These are phyloP conservation scores for Stromatinia cepivora DNA, from an alignment of 2,329 filamentous ascomycete species.

Conservation along the genomic window DNA sequence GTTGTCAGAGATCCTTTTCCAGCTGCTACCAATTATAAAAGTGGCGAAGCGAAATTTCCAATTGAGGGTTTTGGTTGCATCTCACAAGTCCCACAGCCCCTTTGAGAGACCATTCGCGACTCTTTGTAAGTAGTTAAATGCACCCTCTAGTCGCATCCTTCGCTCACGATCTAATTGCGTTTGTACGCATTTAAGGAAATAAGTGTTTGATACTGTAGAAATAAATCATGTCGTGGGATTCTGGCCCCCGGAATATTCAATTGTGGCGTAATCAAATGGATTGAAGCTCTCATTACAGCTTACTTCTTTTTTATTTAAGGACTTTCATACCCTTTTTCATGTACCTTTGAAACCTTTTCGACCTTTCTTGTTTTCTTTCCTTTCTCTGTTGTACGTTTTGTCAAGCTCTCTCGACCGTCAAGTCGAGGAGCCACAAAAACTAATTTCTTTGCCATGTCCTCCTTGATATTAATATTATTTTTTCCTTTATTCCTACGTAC, in stretches of 20 bases:
- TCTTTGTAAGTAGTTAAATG: constrained; percentile 8
- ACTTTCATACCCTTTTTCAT: not conserved
- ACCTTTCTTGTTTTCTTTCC: not conserved
- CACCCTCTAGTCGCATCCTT: constrained; percentile 18
- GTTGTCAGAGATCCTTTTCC: not conserved
- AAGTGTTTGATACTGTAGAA: constrained; percentile 12
- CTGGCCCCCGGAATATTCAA: constrained; percentile 12
- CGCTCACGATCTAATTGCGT: constrained; percentile 12
- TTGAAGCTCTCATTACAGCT: constrained; percentile 8
- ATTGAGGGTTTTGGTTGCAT: constrained; percentile 20
- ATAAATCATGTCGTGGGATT: constrained; percentile 19
- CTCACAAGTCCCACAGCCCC: constrained; percentile 22
- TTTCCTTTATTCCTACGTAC: constrained; percentile 29
- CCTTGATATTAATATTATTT: constrained; percentile 33
- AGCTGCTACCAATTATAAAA: not conserved
- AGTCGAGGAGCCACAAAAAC: constrained; percentile 14
- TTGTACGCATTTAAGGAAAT: constrained; percentile 3
- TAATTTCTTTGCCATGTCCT: constrained; percentile 38
- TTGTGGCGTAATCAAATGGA: constrained; percentile 13
- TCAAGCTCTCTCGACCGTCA: not conserved
- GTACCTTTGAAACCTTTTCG: constrained; percentile 7
- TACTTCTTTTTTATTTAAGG: constrained; percentile 11
- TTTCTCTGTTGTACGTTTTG: constrained; percentile 7
- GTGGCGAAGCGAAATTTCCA: constrained; percentile 19
- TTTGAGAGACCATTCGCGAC: not conserved